A percentile compares a stretch with the other conserved stretches of the same genome.
These are phyloP conservation scores for Flaveria floridana DNA, from an alignment of 140 eudicot genomes.

Conservation along the genomic window DNA sequence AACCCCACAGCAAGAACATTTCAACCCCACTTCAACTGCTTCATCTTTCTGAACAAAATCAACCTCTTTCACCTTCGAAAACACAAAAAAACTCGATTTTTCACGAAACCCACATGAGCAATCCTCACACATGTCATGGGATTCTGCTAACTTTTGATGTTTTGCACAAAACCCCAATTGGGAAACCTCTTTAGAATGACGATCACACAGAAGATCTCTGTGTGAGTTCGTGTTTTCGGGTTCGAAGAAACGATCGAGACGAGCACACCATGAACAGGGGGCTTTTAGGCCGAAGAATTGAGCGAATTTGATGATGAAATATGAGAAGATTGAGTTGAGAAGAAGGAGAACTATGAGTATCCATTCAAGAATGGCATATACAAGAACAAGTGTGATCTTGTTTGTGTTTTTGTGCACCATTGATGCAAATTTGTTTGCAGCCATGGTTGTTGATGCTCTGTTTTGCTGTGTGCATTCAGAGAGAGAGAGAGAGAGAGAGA, in stretches of 20 bases:
- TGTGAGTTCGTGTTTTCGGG: conserved; percentile 41
- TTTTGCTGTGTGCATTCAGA: conserved; percentile 36
- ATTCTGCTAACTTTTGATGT: conserved; percentile 61
- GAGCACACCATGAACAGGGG: conserved; percentile 73
- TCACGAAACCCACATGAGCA: conserved; percentile 46
- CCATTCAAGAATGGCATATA: conserved; percentile 84
- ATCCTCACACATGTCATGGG: conserved; percentile 62
- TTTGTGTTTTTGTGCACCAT: conserved; percentile 67
- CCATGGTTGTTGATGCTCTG: conserved; percentile 54
- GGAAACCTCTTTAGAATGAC: conserved; percentile 72
- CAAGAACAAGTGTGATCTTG: conserved; percentile 58
- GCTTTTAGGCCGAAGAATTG: conserved; percentile 67
- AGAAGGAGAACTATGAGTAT: conserved; percentile 67
- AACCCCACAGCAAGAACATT: conserved; percentile 84
- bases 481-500: conserved; percentile 24
- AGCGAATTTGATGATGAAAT: conserved; percentile 66
- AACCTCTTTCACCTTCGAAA: conserved; percentile 49
- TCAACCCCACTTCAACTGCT: conserved; percentile 39
- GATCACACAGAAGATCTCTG: conserved; percentile 61
- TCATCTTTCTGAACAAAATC: conserved; percentile 42
- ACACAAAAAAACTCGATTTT: conserved; percentile 35
- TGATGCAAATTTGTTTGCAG: conserved; percentile 82
- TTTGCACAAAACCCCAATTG: conserved; percentile 58
- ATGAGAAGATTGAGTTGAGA: conserved; percentile 72
- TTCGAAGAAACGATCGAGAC: conserved; percentile 65